These are phyloP conservation scores for Cucumis melo DNA, from an alignment of 306 rosid species.

Conservation along the genomic window DNA sequence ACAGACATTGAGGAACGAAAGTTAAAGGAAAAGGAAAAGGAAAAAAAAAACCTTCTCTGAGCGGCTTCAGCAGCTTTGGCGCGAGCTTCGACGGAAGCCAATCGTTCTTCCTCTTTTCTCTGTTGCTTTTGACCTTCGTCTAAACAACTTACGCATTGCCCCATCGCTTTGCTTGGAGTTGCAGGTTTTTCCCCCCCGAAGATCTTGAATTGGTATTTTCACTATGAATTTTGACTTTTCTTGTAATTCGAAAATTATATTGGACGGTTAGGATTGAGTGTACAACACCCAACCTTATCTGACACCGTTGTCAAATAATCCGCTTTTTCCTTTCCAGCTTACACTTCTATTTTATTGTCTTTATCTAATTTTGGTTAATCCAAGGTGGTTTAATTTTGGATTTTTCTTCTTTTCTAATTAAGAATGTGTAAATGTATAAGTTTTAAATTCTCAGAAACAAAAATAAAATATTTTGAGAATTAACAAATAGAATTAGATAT, in stretches of 20 bases:
- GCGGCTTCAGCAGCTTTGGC: conserved; percentile 91
- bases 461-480: too few relatives aligned
- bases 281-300: not conserved
- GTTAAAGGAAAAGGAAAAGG: not conserved
- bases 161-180: conserved; percentile 28
- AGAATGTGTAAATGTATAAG: too few relatives aligned
- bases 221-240: not conserved
- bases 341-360: too few relatives aligned
- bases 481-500: too few relatives aligned
- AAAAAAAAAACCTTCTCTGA: conserved; percentile 40
- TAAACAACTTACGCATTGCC: conserved; percentile 66
- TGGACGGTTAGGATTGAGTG: not conserved
- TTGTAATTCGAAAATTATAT: not conserved
- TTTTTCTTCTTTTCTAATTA: too few relatives aligned
- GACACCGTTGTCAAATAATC: not conserved
- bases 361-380: too few relatives aligned
- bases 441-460: too few relatives aligned
- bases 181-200: not conserved
- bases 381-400: too few relatives aligned
- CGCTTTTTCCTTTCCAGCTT: not conserved
- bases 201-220: conserved; percentile 1
- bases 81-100: conserved; percentile 73
- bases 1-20: not conserved
- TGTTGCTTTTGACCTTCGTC: conserved; percentile 51
- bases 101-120: conserved; percentile 60